These are phyloP conservation scores for Prunus fruticosa DNA, from an alignment of 306 rosid genomes.

Conservation along the genomic window DNA sequence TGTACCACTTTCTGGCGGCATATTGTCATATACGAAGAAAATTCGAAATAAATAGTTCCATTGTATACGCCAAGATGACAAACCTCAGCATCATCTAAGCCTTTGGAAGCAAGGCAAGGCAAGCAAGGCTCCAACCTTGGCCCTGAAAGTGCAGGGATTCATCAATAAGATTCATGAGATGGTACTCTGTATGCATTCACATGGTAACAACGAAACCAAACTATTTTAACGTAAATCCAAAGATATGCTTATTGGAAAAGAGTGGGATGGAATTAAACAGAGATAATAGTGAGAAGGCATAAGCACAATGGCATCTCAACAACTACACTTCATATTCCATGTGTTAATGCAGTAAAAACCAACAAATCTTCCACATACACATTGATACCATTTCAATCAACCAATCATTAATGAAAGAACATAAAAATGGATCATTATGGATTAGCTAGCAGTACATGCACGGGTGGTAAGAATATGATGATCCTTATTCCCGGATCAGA, in stretches of 20 bases:
- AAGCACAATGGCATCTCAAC: not conserved
- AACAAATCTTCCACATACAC: not conserved
- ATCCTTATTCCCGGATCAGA: not conserved
- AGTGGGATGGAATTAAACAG: not conserved
- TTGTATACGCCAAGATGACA: constrained; percentile 15
- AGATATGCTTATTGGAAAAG: not conserved
- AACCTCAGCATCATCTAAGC: constrained; percentile 32
- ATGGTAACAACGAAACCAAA: constrained; percentile 12
- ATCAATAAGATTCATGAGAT: constrained; percentile 30
- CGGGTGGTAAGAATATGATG: not conserved
- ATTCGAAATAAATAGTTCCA: constrained; percentile 20
- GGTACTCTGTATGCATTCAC: constrained; percentile 12
- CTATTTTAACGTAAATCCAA: not conserved
- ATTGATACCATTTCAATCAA: constrained; percentile 3
- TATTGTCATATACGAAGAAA: constrained; percentile 4
- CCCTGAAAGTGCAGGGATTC: constrained; percentile 44
- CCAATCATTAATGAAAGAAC: not conserved
- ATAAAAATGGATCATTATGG: not conserved
- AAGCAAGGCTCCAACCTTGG: constrained; percentile 46
- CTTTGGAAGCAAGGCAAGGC: constrained; percentile 50
- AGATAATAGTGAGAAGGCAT: not conserved
- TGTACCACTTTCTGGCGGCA: constrained; percentile 12
- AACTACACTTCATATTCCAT: not conserved
- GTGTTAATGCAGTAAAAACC: not conserved
- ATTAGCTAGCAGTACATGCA: not conserved